phyloP scores from a whole-genome alignment of 2,329 filamentous ascomycete genomes.

The Thelonectria rubi region DNA sequence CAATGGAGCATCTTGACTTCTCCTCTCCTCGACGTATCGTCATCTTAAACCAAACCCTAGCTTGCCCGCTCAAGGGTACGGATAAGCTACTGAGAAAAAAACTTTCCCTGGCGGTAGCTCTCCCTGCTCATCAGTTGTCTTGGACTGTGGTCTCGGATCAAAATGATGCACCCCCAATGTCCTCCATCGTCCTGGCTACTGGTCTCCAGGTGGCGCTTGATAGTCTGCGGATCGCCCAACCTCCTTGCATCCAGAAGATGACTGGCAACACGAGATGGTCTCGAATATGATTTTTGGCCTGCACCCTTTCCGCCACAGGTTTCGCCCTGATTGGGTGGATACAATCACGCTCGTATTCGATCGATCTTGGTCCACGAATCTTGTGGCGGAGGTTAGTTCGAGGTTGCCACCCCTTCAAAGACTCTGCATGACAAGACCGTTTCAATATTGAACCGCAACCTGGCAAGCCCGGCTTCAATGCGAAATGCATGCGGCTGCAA shows the following conservation, averaged over 20 bases:
- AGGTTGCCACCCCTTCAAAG: not conserved
- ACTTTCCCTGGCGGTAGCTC: not conserved
- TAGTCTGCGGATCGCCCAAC: conserved; percentile 2
- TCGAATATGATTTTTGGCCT: not conserved
- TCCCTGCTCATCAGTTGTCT: not conserved
- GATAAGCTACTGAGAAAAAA: not conserved
- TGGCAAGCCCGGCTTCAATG: not conserved
- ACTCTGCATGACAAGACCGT: not conserved
- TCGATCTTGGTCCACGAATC: not conserved
- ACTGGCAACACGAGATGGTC: not conserved
- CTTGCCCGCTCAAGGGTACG: not conserved
- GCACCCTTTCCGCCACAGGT: not conserved
- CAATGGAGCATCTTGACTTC: no score
- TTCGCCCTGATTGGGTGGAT: not conserved
- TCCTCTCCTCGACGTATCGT: not conserved
- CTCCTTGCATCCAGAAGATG: not conserved
- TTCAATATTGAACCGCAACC: not conserved
- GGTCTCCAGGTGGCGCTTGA: not conserved
- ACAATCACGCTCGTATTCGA: not conserved
- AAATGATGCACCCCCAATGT: not conserved
- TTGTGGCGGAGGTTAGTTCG: not conserved
- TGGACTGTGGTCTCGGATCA: not conserved
- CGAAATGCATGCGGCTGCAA: not conserved
- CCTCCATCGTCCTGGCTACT: not conserved
- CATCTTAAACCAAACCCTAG: not conserved